phyloP scores from a whole-genome alignment of 139 green algal genomes.

The Closterium sp. region DNA sequence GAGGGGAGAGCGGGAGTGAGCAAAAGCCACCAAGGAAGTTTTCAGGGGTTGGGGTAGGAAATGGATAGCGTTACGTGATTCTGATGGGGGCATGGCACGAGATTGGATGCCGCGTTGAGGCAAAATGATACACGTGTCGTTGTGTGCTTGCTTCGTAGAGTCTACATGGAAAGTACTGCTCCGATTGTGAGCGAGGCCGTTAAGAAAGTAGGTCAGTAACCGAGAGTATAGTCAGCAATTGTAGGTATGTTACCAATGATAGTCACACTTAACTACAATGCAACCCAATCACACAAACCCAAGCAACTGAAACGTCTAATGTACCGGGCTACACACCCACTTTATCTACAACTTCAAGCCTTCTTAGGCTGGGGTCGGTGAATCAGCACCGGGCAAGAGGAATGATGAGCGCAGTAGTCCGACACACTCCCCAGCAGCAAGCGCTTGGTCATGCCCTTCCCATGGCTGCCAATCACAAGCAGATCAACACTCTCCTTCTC shows the following conservation, averaged over 20 bases:
- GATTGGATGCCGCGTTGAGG: not conserved
- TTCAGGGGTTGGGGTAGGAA: no score
- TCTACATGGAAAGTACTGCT: no score
- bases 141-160: not conserved
- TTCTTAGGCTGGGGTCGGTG: not conserved
- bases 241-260: no score
- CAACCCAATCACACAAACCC: no score
- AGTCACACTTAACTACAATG: no score
- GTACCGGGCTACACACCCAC: not conserved
- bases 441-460: not conserved
- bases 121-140: not conserved
- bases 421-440: conserved; percentile 5
- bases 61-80: not conserved
- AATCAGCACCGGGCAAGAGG: not conserved
- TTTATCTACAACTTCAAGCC: not conserved
- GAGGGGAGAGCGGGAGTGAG: not conserved
- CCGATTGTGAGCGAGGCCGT: no score
- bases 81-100: not conserved
- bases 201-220: no score
- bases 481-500: not conserved
- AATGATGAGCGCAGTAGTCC: not conserved
- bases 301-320: not conserved
- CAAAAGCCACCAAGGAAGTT: not conserved
- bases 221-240: no score
- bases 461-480: conserved; percentile 2